Conservation (phyloP, 495 filamentous ascomycete genomes). For the Daldinia concentrica region DNA sequence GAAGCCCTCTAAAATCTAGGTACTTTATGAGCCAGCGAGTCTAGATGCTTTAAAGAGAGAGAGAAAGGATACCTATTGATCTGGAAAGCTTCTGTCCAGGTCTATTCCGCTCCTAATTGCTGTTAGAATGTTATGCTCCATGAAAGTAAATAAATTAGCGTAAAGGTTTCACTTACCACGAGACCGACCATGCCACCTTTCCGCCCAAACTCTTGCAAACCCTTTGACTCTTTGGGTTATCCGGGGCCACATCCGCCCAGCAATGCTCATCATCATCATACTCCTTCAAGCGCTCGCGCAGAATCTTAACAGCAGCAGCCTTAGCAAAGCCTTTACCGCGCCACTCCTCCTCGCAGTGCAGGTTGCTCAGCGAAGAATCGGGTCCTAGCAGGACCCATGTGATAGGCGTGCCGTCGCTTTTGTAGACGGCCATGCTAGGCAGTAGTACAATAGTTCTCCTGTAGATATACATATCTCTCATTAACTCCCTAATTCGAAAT, state of each 20-base stretch:
- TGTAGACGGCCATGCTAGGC: constrained; percentile 48
- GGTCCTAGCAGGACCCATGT: constrained; percentile 57
- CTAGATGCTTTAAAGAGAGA: not conserved
- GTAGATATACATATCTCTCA: not conserved
- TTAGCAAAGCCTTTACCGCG: constrained; percentile 57
- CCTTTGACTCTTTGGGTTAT: constrained; percentile 52
- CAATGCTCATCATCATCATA: constrained; percentile 53
- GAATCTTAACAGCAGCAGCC: constrained; percentile 52
- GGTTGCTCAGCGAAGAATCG: constrained; percentile 41
- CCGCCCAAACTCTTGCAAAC: constrained; percentile 58
- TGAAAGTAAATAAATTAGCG: constrained; percentile 4
- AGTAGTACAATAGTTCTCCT: constrained; percentile 51
- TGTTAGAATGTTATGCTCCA: not conserved
- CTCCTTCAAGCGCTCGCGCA: constrained; percentile 49
- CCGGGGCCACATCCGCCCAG: constrained; percentile 54
- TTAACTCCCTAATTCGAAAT: not conserved
- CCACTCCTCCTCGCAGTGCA: constrained; percentile 51
- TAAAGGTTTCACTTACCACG: constrained; percentile 52
- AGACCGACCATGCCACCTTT: constrained; percentile 47
- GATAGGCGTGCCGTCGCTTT: constrained; percentile 49
- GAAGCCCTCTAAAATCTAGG: not conserved
- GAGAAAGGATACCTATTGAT: constrained; percentile 16
- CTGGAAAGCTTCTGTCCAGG: constrained; percentile 39
- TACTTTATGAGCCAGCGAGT: not conserved
- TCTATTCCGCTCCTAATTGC: constrained; percentile 40